Evolutionary conservation across 129 eudicot genomes (phyloP), one percentile per base, ranked within the genome.

Genomic region (Gnaphalium uliginosum): DNA sequence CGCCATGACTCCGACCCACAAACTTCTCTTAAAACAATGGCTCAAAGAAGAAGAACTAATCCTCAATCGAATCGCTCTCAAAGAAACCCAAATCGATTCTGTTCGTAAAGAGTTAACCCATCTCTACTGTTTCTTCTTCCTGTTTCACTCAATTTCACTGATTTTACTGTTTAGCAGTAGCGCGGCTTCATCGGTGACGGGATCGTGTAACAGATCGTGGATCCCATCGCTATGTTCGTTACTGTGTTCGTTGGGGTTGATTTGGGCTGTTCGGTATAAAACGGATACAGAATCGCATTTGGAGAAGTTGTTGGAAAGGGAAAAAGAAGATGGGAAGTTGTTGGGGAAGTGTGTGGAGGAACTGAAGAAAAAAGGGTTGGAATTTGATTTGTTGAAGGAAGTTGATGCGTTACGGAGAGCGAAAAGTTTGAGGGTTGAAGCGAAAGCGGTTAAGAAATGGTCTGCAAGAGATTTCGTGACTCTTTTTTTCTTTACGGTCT

Each of bases 21-120:
- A 93, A 80, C 98, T 93, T 58, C 91, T 93, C 21, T 54, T 94
- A 4, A 94, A 90, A 53, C 98, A 94, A 76, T 94, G 98, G 98
- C 93, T 94, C 8, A 94, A 94, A 74, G 98, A 94, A 79, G 89
- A 88, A 76, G 90, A 89, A 30, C 85, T 94, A 1, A 91, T 90
- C 74, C 89, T 90, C 72, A 86, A 80, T 59, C 83, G 97, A n/a
- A 72, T 89, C 79, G 72, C 91, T 8, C 85, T 84, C 48, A 90
- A 89, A 71, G 97, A 91, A 69, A 83, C 96, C 74, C 99, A 94
- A 71, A 84, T 94, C 86, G 99, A 94, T 57, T 80, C 89, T 0
- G 69, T 85, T 32, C 86, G 92, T 1, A 82, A 89, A 19, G 90
- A 94, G 9, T 15, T 91, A 68, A 94, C 96, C 0, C 87, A 85